Conservation (phyloP, 768 basidiomycete genomes). For the Tulasnella calospora region DNA sequence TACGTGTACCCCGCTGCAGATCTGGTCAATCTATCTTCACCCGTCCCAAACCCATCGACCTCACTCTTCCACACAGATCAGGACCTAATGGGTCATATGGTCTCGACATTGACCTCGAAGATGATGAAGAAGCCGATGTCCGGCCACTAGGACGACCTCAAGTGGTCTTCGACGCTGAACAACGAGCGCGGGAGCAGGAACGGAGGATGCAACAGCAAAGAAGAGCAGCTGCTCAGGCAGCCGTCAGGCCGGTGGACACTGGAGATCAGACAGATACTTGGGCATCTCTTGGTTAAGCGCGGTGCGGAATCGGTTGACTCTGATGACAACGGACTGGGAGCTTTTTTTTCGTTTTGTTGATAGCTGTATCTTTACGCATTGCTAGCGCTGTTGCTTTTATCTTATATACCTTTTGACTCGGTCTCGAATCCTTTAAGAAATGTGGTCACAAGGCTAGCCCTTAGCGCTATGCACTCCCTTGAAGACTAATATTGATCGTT, state of each 20-base stretch:
- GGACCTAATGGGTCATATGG: slow-evolving; percentile 47
- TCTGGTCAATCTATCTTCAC: slow-evolving; percentile 88
- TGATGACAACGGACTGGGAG: background rate
- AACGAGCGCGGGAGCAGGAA: background rate
- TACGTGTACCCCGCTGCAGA: slow-evolving; percentile 39
- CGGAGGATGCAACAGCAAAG: slow-evolving; percentile 15
- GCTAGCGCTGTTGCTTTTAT: background rate
- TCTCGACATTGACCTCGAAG: slow-evolving; percentile 69
- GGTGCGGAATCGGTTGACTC: background rate
- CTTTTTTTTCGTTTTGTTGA: background rate
- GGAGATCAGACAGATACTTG: slow-evolving; percentile 25
- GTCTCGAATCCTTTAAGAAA: background rate
- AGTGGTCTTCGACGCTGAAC: slow-evolving; percentile 28
- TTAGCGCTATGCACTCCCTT: too few species aligned
- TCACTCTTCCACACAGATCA: slow-evolving; percentile 56
- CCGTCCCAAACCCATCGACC: slow-evolving; percentile 79
- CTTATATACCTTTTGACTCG: background rate
- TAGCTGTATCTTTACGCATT: background rate
- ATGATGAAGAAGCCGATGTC: slow-evolving; percentile 42
- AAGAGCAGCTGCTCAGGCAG: background rate
- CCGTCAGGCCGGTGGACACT: slow-evolving; percentile 17
- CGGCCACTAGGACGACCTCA: slow-evolving; percentile 16
- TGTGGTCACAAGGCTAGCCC: too few species aligned
- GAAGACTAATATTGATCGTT: too few species aligned
- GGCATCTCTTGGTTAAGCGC: background rate